phyloP scores from a whole-genome alignment of 306 rosid species.

The Lathyrus sativus region DNA sequence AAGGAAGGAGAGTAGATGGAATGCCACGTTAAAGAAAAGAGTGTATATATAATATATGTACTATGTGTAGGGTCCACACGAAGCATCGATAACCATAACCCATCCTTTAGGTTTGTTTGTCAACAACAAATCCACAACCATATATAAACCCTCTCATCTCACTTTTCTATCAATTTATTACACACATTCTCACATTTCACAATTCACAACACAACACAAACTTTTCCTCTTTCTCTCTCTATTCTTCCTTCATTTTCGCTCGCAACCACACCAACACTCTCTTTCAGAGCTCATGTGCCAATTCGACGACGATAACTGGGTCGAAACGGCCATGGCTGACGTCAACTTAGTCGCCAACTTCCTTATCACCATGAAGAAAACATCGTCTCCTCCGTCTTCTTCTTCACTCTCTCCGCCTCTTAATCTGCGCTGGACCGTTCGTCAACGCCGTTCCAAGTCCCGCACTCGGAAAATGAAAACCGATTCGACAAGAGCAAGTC shows the following conservation, averaged over 20 bases:
- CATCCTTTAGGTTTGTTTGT: constrained; percentile 11
- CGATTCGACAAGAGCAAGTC: constrained; percentile 55
- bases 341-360: constrained; percentile 15
- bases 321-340: constrained; percentile 17
- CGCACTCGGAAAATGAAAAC: constrained; percentile 31
- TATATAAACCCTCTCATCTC: constrained; percentile 24
- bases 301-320: constrained; percentile 18
- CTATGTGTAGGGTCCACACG: no score
- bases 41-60: no score
- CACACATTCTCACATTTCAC: background rate
- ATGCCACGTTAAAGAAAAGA: constrained; percentile 6
- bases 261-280: background rate
- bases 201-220: background rate
- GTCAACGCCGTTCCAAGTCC: constrained; percentile 58
- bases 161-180: background rate
- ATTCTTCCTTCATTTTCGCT: background rate
- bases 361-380: constrained; percentile 48
- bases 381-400: background rate
- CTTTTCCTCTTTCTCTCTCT: background rate
- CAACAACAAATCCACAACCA: background rate
- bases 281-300: background rate
- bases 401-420: constrained; percentile 18
- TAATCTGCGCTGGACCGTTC: constrained; percentile 54
- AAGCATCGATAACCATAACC: no score
- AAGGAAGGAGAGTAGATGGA: background rate